phyloP scores from a whole-genome alignment of 352 stramenopile genomes.

The Saprolegnia parasitica region DNA sequence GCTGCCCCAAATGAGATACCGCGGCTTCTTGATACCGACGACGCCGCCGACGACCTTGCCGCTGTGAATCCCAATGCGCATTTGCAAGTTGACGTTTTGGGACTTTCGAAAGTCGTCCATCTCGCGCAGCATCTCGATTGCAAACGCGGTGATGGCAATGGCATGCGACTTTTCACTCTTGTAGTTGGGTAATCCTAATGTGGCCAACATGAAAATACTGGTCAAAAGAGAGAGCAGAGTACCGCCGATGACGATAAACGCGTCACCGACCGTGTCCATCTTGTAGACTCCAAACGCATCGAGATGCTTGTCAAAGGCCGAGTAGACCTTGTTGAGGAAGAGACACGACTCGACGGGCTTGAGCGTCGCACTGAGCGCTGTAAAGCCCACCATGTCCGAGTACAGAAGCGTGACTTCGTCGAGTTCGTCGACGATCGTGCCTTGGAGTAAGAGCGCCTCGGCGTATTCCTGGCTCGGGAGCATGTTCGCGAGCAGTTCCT shows the following conservation, averaged over 20 bases:
- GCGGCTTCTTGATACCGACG: conserved; percentile 77
- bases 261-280: conserved; percentile 82
- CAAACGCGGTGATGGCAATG: conserved; percentile 68
- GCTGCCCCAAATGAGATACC: conserved; percentile 81
- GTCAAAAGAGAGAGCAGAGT: neutral
- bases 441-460: conserved; percentile 61
- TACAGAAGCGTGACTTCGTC: conserved; percentile 80
- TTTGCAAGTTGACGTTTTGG: conserved; percentile 63
- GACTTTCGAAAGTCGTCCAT: conserved; percentile 69
- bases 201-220: neutral
- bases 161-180: conserved; percentile 70
- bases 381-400: conserved; percentile 85
- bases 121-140: conserved; percentile 81
- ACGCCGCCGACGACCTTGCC: conserved; percentile 77
- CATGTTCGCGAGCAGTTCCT: conserved; percentile 82
- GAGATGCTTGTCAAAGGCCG: conserved; percentile 74
- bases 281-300: conserved; percentile 81
- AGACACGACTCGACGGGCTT: conserved; percentile 63
- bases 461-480: conserved; percentile 69
- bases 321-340: conserved; percentile 80
- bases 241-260: conserved; percentile 77
- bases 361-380: conserved; percentile 51
- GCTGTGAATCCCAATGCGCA: conserved; percentile 83
- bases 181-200: conserved; percentile 48
- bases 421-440: conserved; percentile 75